phyloP scores from a whole-genome alignment of 139 green algal genomes.

The Dunaliella primolecta region DNA sequence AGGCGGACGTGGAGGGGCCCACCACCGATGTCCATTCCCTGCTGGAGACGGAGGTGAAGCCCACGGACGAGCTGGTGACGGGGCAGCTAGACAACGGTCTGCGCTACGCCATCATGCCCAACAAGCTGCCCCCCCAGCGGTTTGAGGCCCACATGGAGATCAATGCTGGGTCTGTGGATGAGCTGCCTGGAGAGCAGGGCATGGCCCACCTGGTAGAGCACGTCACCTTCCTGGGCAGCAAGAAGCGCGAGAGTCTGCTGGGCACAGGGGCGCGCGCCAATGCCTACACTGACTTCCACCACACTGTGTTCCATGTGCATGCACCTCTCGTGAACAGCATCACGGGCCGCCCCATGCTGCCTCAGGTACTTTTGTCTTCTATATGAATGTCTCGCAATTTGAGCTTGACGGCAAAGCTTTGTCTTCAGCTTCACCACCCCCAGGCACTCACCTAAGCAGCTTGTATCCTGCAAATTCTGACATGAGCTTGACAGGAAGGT shows the following conservation, averaged over 20 bases:
- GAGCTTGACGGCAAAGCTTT: neutral
- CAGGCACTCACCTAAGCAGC: no score
- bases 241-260: conserved; percentile 86
- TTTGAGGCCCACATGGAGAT: conserved; percentile 94
- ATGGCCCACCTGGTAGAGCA: conserved; percentile 98
- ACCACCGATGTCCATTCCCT: conserved; percentile 17
- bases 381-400: conserved; percentile 3
- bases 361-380: conserved; percentile 53
- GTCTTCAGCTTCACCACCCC: no score
- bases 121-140: conserved; percentile 81
- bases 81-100: conserved; percentile 42
- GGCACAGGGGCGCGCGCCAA: conserved; percentile 89
- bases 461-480: no score
- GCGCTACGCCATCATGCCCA: conserved; percentile 93
- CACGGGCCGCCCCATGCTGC: conserved; percentile 76
- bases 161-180: conserved; percentile 79
- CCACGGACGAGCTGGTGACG: conserved; percentile 27
- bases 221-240: conserved; percentile 95
- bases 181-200: conserved; percentile 81
- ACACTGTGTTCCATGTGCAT: conserved; percentile 99
- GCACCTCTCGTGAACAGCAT: conserved; percentile 73
- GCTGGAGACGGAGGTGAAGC: conserved; percentile 20
- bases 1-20: conserved; percentile 7
- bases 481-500: no score
- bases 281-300: conserved; percentile 99